phyloP scores from a whole-genome alignment of 306 rosid species.

The Fragaria nilgerrensis region DNA sequence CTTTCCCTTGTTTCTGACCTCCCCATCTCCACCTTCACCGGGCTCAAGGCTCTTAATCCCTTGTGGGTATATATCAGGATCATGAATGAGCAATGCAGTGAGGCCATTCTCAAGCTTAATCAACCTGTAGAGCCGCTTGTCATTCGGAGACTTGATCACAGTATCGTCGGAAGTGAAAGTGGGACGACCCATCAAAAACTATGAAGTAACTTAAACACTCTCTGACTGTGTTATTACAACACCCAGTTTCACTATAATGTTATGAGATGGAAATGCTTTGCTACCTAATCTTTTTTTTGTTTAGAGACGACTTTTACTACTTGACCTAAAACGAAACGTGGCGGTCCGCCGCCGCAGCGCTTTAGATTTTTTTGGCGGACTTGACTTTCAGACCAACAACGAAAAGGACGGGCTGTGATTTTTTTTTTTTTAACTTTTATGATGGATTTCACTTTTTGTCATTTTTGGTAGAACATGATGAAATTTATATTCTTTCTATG shows the following conservation, averaged over 20 bases:
- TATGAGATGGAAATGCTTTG: background rate
- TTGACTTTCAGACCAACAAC: too few relatives aligned
- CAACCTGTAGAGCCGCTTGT: background rate
- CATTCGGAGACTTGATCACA: slow-evolving; percentile 6
- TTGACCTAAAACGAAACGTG: background rate
- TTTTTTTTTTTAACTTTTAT: too few relatives aligned
- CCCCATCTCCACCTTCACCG: slow-evolving; percentile 31
- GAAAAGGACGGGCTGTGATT: too few relatives aligned
- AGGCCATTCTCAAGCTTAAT: background rate
- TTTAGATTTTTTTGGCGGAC: too few relatives aligned
- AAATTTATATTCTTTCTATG: too few relatives aligned
- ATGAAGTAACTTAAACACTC: background rate
- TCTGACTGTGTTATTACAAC: background rate
- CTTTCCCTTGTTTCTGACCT: slow-evolving; percentile 26
- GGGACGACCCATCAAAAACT: background rate
- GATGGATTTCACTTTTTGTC: too few relatives aligned
- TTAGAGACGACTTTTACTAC: too few relatives aligned
- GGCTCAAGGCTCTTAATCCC: slow-evolving; percentile 22
- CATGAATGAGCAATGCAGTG: slow-evolving; percentile 9
- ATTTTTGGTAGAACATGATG: too few relatives aligned
- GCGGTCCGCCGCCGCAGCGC: background rate
- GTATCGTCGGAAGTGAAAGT: background rate
- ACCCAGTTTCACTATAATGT: too few relatives aligned
- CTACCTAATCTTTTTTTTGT: too few relatives aligned
- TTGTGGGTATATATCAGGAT: background rate